Conservation (phyloP, 208 protist genomes). For the Leishmania lainsoni region DNA sequence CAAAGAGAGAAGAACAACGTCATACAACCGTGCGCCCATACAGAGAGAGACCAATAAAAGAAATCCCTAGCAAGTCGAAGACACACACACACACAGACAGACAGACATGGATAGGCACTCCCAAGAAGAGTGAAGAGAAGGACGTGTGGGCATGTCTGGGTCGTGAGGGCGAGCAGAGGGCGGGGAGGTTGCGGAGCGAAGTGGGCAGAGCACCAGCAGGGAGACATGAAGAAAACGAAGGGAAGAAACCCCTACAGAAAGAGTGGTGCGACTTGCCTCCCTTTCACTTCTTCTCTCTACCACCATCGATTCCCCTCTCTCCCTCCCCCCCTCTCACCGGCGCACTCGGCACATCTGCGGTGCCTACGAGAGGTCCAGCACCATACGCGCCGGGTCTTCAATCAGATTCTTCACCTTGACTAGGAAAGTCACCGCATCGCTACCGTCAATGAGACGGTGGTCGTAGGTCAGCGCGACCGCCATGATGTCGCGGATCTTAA, state of each 20-base stretch:
- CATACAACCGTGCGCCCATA: neutral
- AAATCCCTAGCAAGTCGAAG: neutral
- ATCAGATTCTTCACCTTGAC: slow-evolving; percentile 97
- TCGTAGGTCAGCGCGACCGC: slow-evolving; percentile 99
- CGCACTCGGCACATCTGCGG: neutral
- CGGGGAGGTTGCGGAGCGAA: neutral
- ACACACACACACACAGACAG: neutral
- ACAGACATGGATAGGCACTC: neutral
- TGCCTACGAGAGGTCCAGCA: slow-evolving; percentile 90
- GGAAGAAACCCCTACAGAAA: neutral
- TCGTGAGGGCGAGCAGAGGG: neutral
- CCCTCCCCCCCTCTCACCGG: neutral
- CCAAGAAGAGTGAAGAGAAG: neutral
- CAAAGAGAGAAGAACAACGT: neutral
- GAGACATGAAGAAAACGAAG: slow-evolving; percentile 1
- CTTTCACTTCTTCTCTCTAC: neutral
- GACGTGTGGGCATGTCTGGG: neutral
- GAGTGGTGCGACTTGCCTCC: neutral
- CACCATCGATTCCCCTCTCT: neutral
- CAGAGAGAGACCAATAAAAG: too few relatives aligned
- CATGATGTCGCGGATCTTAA: slow-evolving; percentile 98
- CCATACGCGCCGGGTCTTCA: slow-evolving; percentile 94
- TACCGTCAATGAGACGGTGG: slow-evolving; percentile 98
- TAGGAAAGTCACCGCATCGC: slow-evolving; percentile 98
- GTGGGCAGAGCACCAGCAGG: neutral